phyloP scores from a whole-genome alignment of 345 rosid species.

The Nasturtium officinale region DNA sequence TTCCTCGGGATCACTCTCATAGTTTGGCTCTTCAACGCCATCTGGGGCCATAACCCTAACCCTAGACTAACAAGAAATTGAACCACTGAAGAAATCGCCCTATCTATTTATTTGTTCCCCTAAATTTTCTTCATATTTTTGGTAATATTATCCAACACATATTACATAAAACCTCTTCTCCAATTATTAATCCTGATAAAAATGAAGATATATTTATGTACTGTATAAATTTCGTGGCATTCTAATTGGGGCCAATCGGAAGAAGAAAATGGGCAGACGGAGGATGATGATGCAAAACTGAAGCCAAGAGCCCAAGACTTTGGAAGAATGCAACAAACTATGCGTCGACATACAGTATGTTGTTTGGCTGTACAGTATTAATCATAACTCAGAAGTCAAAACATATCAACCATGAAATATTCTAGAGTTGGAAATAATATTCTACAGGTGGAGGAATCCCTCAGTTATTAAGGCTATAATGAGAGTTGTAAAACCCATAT shows the following conservation, averaged over 20 bases:
- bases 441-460: constrained; percentile 3
- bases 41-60: constrained; percentile 51
- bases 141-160: too few species aligned
- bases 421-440: not conserved
- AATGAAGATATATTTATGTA: not conserved
- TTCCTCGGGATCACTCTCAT: constrained; percentile 94
- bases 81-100: not conserved
- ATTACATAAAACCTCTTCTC: too few species aligned
- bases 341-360: not conserved
- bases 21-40: constrained; percentile 61
- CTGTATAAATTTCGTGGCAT: not conserved
- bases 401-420: not conserved
- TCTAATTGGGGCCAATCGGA: not conserved
- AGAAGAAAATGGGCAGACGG: not conserved
- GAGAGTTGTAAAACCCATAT: constrained; percentile 15
- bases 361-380: not conserved
- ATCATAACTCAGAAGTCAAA: constrained; percentile 2
- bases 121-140: not conserved
- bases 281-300: not conserved
- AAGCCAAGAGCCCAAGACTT: not conserved
- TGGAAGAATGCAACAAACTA: not conserved
- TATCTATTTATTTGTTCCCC: too few species aligned
- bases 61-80: constrained; percentile 8
- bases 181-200: not conserved
- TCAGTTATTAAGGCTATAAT: constrained; percentile 13